Evolutionary conservation across 768 basidiomycete species (phyloP).

Genomic region (Agaricus subrufescens): DNA sequence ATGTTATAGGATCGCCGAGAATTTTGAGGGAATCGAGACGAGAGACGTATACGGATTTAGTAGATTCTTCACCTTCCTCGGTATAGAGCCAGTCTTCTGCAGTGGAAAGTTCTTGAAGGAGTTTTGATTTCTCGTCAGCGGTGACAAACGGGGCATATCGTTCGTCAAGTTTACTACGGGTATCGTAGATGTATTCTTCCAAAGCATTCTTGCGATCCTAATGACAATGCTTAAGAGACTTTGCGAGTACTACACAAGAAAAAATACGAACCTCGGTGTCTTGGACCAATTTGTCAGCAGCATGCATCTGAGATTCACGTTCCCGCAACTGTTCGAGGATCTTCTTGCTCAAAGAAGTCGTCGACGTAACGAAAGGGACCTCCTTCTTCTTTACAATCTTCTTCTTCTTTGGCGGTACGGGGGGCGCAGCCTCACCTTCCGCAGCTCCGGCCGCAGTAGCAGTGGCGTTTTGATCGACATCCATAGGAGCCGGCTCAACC

Average conservation of each 20-base stretch:
- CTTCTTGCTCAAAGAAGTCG: constrained; percentile 59
- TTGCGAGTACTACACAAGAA: neutral
- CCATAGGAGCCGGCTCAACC: constrained; percentile 57
- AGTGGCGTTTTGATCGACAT: constrained; percentile 38
- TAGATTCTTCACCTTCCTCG: constrained; percentile 94
- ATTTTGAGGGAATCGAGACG: constrained; percentile 81
- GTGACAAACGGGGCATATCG: constrained; percentile 77
- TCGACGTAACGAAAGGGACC: constrained; percentile 64
- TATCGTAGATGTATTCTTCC: constrained; percentile 98
- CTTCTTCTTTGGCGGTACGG: constrained; percentile 74
- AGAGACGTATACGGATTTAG: constrained; percentile 89
- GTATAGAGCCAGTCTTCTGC: constrained; percentile 98
- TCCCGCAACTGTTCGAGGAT: constrained; percentile 67
- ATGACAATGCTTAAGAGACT: neutral
- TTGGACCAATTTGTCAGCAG: constrained; percentile 91
- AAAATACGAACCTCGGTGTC: constrained; percentile 81
- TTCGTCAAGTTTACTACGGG: constrained; percentile 86
- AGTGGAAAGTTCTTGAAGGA: constrained; percentile 64
- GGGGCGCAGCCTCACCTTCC: constrained; percentile 29
- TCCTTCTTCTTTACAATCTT: constrained; percentile 80
- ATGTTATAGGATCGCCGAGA: constrained; percentile 82
- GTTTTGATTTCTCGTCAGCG: constrained; percentile 69
- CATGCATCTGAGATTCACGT: constrained; percentile 84
- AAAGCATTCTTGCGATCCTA: constrained; percentile 98
- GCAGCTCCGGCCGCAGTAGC: constrained; percentile 12